Evolutionary conservation across 257 asterid genomes (phyloP).

Genomic region (Solanum chilense): DNA sequence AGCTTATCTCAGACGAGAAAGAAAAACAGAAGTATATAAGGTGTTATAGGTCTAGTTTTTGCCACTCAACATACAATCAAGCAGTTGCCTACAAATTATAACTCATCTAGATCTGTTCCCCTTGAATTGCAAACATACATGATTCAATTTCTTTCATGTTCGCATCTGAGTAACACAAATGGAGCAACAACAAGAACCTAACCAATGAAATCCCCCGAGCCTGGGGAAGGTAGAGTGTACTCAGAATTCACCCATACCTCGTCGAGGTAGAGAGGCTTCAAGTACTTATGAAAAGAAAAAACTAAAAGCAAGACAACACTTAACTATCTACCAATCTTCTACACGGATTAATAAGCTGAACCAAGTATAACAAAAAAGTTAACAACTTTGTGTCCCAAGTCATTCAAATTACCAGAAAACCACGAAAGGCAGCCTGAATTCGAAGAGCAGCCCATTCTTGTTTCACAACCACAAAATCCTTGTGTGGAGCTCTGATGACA

Average conservation of each 20-base stretch:
- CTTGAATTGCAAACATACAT: background rate
- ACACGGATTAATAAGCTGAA: background rate
- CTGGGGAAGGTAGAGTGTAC: background rate
- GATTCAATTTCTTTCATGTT: background rate
- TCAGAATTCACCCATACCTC: background rate
- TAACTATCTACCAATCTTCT: background rate
- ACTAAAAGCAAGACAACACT: background rate
- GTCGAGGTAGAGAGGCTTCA: background rate
- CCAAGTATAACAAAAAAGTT: background rate
- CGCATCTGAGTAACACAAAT: background rate
- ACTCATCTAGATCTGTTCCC: background rate
- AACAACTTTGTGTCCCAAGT: background rate
- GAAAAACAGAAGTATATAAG: background rate
- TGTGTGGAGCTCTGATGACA: slow-evolving; percentile 66
- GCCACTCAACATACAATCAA: background rate
- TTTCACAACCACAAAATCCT: slow-evolving; percentile 55
- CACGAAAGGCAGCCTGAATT: slow-evolving; percentile 71
- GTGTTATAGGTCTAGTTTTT: background rate
- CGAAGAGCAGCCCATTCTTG: slow-evolving; percentile 88
- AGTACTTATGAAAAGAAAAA: background rate
- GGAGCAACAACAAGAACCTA: background rate
- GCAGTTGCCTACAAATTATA: background rate
- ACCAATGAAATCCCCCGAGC: background rate
- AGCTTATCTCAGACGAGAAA: background rate
- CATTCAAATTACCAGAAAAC: slow-evolving; percentile 55